phyloP scores from a whole-genome alignment of 2,329 filamentous ascomycete species.

The Rhinocladiella similis region DNA sequence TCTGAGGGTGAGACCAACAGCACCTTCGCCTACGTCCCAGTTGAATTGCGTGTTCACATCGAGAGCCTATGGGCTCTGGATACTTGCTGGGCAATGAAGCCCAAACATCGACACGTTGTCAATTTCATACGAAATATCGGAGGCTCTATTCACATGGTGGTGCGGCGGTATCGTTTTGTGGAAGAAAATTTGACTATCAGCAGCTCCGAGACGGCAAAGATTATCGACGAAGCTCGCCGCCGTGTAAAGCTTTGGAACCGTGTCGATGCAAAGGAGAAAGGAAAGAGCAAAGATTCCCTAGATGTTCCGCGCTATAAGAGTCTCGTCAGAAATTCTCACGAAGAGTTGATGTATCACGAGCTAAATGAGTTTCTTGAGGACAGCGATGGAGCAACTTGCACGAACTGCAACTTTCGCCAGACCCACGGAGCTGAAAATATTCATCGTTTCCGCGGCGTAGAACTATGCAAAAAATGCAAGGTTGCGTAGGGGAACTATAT shows the following conservation, averaged over 20 bases:
- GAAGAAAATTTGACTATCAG: slow-evolving; percentile 36
- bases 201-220: slow-evolving; percentile 28
- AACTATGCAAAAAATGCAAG: neutral
- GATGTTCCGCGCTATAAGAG: neutral
- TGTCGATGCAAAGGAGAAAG: slow-evolving; percentile 20
- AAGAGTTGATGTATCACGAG: neutral
- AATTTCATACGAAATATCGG: slow-evolving; percentile 35
- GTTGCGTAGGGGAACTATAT: neutral
- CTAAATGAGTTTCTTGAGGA: neutral
- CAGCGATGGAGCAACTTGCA: neutral
- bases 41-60: slow-evolving; percentile 27
- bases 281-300: neutral
- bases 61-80: slow-evolving; percentile 39
- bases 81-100: slow-evolving; percentile 22
- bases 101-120: slow-evolving; percentile 11
- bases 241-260: slow-evolving; percentile 38
- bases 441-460: neutral
- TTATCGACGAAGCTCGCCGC: slow-evolving; percentile 29
- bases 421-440: neutral
- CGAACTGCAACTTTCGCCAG: neutral
- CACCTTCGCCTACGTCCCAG: slow-evolving; percentile 35
- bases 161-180: slow-evolving; percentile 37
- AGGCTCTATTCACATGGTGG: slow-evolving; percentile 38
- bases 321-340: neutral
- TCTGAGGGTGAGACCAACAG: slow-evolving; percentile 37